phyloP scores from a whole-genome alignment of 2,329 filamentous ascomycete species.

The Paecilomyces fulvus region DNA sequence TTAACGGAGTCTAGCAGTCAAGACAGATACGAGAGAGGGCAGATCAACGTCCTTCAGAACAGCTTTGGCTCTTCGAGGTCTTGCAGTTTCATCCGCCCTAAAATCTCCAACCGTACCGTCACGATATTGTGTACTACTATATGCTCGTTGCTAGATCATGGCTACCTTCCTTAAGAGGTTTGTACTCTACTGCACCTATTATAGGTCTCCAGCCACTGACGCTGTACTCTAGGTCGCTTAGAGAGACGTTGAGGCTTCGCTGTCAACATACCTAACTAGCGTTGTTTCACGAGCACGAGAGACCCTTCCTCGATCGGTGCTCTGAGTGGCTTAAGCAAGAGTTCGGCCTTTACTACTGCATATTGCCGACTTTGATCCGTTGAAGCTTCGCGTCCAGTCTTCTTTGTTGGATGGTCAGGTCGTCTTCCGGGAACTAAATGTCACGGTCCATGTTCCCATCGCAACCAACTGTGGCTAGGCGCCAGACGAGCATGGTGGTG shows the following conservation, averaged over 20 bases:
- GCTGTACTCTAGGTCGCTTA: neutral
- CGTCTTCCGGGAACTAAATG: neutral
- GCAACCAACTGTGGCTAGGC: neutral
- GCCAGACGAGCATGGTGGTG: neutral
- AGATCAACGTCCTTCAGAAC: neutral
- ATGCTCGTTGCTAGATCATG: neutral
- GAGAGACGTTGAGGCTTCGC: too few species aligned
- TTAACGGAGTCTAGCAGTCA: neutral
- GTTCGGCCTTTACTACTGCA: neutral
- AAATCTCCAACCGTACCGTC: neutral
- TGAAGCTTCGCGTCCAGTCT: neutral
- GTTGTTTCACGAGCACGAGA: neutral
- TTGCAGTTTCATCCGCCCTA: neutral
- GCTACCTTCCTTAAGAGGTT: neutral
- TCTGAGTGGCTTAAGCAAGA: neutral
- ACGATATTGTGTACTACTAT: neutral
- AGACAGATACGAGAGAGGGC: neutral
- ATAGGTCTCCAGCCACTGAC: neutral
- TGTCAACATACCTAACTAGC: neutral
- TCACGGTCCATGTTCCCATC: neutral
- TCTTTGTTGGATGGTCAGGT: neutral
- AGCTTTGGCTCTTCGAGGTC: neutral
- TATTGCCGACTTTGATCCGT: neutral
- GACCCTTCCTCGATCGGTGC: neutral
- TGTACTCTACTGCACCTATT: neutral